Percentiles rank a stretch among this genome's conserved stretches.
These are phyloP conservation scores for Xenoacremonium recifei DNA, from an alignment of 2,329 filamentous ascomycete species.

Conservation along the genomic window DNA sequence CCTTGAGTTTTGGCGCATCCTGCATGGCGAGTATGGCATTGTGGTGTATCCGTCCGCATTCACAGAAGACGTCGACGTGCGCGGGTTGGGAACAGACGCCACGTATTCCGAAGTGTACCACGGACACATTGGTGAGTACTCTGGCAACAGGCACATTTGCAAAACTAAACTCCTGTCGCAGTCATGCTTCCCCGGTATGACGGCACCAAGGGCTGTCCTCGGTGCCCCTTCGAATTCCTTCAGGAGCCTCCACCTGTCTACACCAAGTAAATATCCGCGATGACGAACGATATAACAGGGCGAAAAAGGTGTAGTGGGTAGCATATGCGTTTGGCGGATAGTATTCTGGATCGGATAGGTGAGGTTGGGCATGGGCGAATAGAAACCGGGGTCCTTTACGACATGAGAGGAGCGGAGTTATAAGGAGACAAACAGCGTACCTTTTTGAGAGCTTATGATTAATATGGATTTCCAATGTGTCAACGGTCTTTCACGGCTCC, in stretches of 20 bases:
- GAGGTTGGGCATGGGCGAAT: too few relatives aligned
- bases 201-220: constrained; percentile 28
- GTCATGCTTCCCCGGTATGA: constrained; percentile 35
- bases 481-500: too few relatives aligned
- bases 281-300: not conserved
- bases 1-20: constrained; percentile 36
- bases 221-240: constrained; percentile 37
- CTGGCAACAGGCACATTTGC: not conserved
- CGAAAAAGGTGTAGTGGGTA: not conserved
- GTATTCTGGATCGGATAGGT: too few relatives aligned
- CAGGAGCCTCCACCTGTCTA: constrained; percentile 37
- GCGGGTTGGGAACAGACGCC: constrained; percentile 30
- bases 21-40: constrained; percentile 39
- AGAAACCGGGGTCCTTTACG: too few relatives aligned
- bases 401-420: too few relatives aligned
- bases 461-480: too few relatives aligned
- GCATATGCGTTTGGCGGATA: too few relatives aligned
- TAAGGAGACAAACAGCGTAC: too few relatives aligned
- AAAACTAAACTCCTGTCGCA: constrained; percentile 8
- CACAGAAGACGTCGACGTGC: constrained; percentile 33
- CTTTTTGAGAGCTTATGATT: too few relatives aligned
- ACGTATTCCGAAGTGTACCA: constrained; percentile 38
- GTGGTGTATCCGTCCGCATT: constrained; percentile 40
- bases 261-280: constrained; percentile 19
- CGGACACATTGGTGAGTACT: constrained; percentile 36